Conservation (phyloP, 768 basidiomycete species). For the Mycena vulgaris region DNA sequence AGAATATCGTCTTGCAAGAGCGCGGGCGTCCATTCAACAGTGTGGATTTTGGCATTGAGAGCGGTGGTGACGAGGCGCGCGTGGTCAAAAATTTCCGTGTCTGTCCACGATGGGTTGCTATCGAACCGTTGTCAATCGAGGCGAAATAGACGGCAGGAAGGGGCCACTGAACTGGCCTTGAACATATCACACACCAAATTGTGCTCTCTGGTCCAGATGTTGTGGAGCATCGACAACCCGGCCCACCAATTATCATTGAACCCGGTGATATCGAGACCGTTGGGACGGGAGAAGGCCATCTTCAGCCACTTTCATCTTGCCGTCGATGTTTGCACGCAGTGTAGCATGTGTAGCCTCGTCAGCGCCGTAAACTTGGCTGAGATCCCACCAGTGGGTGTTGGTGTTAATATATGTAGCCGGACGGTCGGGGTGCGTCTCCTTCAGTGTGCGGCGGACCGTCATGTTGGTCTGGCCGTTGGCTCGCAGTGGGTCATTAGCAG, state of each 20-base stretch:
- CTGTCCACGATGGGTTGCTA: conserved; percentile 33
- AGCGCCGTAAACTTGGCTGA: conserved; percentile 25
- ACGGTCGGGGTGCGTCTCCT: conserved; percentile 10
- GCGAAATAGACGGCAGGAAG: not conserved
- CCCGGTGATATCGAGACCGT: conserved; percentile 27
- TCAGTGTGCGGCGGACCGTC: conserved; percentile 20
- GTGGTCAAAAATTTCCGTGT: conserved; percentile 32
- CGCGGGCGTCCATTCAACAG: conserved; percentile 37
- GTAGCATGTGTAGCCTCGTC: conserved; percentile 29
- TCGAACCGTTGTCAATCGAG: too few species aligned
- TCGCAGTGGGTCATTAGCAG: conserved; percentile 24
- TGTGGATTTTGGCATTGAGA: conserved; percentile 37
- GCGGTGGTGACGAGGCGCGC: conserved; percentile 36
- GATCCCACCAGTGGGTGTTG: conserved; percentile 35
- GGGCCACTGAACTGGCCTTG: conserved; percentile 17
- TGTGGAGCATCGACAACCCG: conserved; percentile 31
- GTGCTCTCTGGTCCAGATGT: conserved; percentile 33
- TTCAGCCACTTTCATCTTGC: conserved; percentile 24
- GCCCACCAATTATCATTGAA: conserved; percentile 34
- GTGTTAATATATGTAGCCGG: conserved; percentile 28
- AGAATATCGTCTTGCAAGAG: conserved; percentile 26
- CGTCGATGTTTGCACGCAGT: conserved; percentile 22
- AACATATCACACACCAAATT: conserved; percentile 36
- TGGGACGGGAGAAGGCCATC: conserved; percentile 20
- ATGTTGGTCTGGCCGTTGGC: conserved; percentile 26